Conservation (phyloP, 805 yeast genomes). For the Blastobotrys muscicola region DNA sequence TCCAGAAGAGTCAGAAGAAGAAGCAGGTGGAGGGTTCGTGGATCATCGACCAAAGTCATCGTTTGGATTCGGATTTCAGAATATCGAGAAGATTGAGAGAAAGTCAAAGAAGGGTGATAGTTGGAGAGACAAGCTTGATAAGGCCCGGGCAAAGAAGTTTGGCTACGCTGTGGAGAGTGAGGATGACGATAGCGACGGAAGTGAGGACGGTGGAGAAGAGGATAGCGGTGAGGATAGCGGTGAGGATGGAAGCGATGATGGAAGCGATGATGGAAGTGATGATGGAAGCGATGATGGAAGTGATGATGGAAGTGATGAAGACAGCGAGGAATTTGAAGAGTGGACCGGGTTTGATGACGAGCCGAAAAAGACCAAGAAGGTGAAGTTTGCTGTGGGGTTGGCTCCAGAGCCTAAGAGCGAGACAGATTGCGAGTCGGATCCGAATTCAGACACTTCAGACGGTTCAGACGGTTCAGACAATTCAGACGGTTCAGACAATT, state of each 20-base stretch:
- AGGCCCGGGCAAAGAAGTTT: too few relatives aligned
- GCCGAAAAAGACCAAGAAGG: conserved; percentile 33
- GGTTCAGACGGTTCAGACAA: conserved; percentile 16
- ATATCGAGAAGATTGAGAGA: conserved; percentile 12
- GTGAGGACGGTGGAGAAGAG: background rate
- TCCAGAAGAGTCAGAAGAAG: conserved; percentile 3
- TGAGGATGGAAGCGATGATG: background rate
- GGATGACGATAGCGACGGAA: background rate
- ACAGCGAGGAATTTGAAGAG: conserved; percentile 1
- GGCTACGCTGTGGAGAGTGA: background rate
- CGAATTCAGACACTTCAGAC: conserved; percentile 16
- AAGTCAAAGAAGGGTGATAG: too few relatives aligned
- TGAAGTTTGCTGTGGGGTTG: conserved; percentile 60
- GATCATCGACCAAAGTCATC: conserved; percentile 48
- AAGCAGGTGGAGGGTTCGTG: background rate
- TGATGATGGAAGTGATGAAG: background rate
- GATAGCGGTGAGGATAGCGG: background rate
- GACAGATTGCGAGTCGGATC: conserved; percentile 23
- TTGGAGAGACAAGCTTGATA: too few relatives aligned
- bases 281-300: background rate
- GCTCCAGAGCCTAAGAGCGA: conserved; percentile 33
- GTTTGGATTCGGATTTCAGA: conserved; percentile 47
- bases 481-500: conserved; percentile 1
- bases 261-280: too few relatives aligned
- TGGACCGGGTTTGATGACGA: background rate